Evolutionary conservation across 331 rosid genomes (phyloP), one percentile per base, ranked within the genome.

Genomic region (Spiraea crenata): DNA sequence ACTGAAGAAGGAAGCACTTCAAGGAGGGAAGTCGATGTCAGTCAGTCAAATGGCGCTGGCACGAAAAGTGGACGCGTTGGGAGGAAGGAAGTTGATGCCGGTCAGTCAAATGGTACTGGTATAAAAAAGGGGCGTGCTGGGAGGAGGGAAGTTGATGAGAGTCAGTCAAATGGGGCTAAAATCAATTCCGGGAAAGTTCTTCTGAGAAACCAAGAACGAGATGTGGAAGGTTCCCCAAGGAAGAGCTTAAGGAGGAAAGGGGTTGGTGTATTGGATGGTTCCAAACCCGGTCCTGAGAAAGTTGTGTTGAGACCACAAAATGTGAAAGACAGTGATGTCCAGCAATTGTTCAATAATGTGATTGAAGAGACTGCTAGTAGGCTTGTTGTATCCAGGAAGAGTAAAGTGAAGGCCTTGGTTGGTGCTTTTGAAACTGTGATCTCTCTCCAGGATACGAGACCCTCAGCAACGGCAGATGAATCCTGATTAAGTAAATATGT

Each of bases 291-390:
- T 67, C 59, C 85, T 7, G 91, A 83, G 84, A 76, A 72, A 71
- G 91, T 90, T 74, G 85, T 90, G 67, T 67, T 92, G 76, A 90
- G 84, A 77, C 96, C 82, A 78, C 96, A 76, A 70, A 69, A 69
- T 41, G 76, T 71, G 55, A 85, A 75, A 41, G 85, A 85, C 67
- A 92, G 76, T 77, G 82, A 63, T 47, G 64, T 67, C n/a, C 87
- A 61, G 64, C 83, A 83, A 70, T 80, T 86, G 84, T 85, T 86
- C 63, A 92, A 92, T 52, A 92, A 90, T 80, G 96, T 90, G 77
- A 92, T 92, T 80, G 93, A 92, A 88, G 98, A 92, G 85, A 90
- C 98, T 2, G 96, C 98, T 70, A 90, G 79, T 74, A 92, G 76
- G 87, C 98, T 92, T 84, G 86, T 83, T 17, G 84, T 68, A 74